A percentile compares a stretch with the other conserved stretches of the same genome.
Conservation (phyloP, 805 yeast genomes). For the Cyberlindnera amylophila region DNA sequence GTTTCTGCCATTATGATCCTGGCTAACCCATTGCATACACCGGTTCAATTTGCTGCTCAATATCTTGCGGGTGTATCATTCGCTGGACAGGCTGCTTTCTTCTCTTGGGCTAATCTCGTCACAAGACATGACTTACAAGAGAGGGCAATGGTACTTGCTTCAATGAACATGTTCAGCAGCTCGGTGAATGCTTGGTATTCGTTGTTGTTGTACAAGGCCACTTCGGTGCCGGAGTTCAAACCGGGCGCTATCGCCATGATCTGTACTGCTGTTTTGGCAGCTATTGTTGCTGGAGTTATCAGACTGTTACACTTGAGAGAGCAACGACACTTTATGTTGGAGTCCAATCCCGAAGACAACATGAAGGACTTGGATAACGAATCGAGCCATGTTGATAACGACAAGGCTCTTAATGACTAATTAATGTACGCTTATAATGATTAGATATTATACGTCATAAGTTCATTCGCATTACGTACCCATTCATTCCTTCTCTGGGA, state of each 20-base stretch:
- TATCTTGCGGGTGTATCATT: conserved; percentile 51
- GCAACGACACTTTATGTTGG: conserved; percentile 2
- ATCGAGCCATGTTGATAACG: too few relatives aligned
- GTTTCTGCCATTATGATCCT: conserved; percentile 45
- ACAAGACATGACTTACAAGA: conserved; percentile 58
- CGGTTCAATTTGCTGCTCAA: conserved; percentile 48
- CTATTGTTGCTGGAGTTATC: conserved; percentile 37
- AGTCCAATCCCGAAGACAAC: too few relatives aligned
- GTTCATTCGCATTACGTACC: not conserved
- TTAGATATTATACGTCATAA: not conserved
- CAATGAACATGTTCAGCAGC: conserved; percentile 62
- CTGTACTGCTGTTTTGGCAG: conserved; percentile 44
- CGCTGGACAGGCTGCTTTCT: conserved; percentile 58
- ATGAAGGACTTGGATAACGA: too few relatives aligned
- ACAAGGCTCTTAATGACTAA: too few relatives aligned
- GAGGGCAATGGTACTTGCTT: conserved; percentile 59
- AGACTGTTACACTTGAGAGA: conserved; percentile 42
- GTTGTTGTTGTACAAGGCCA: conserved; percentile 47
- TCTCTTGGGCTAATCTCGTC: conserved; percentile 62
- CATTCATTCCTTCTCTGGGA: conserved; percentile 16
- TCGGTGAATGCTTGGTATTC: conserved; percentile 69
- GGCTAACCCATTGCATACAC: conserved; percentile 35
- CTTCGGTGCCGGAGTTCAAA: conserved; percentile 46
- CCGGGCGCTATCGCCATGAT: conserved; percentile 57
- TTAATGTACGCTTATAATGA: too few relatives aligned